A percentile compares a stretch with the other conserved stretches of the same genome.
Evolutionary conservation across 768 basidiomycete species (phyloP).

Genomic region (Omphalotus guepiniiformis): DNA sequence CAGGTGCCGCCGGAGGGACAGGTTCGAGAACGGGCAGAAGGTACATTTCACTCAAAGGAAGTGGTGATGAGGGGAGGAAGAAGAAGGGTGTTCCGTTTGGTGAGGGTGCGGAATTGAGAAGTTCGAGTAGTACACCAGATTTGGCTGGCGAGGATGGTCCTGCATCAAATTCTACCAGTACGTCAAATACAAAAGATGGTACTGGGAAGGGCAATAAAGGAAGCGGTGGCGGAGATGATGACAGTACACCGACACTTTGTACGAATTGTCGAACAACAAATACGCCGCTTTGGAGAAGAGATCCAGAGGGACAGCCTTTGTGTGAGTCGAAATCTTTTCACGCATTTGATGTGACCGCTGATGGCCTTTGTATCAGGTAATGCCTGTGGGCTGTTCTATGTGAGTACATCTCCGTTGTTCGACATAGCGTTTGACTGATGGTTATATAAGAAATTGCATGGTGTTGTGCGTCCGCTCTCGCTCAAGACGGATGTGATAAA

Average conservation of each 20-base stretch:
- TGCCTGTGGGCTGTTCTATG: slow-evolving; percentile 91
- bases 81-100: slow-evolving; percentile 47
- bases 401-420: slow-evolving; percentile 37
- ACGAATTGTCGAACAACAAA: slow-evolving; percentile 96
- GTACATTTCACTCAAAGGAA: slow-evolving; percentile 58
- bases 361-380: slow-evolving; percentile 48
- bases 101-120: slow-evolving; percentile 27
- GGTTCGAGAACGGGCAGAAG: slow-evolving; percentile 41
- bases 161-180: too few species aligned
- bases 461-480: slow-evolving; percentile 89
- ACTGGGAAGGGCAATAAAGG: slow-evolving; percentile 29
- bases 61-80: slow-evolving; percentile 47
- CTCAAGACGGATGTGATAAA: slow-evolving; percentile 98
- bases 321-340: slow-evolving; percentile 46
- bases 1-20: slow-evolving; percentile 19
- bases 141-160: slow-evolving; percentile 30
- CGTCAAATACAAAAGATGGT: too few species aligned
- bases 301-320: slow-evolving; percentile 89
- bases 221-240: slow-evolving; percentile 56
- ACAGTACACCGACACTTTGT: slow-evolving; percentile 76
- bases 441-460: slow-evolving; percentile 81
- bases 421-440: slow-evolving; percentile 4
- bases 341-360: slow-evolving; percentile 13
- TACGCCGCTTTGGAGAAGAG: slow-evolving; percentile 89
- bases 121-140: slow-evolving; percentile 66